Conservation (phyloP, 306 rosid genomes). For the Macrotyloma uniflorum region DNA sequence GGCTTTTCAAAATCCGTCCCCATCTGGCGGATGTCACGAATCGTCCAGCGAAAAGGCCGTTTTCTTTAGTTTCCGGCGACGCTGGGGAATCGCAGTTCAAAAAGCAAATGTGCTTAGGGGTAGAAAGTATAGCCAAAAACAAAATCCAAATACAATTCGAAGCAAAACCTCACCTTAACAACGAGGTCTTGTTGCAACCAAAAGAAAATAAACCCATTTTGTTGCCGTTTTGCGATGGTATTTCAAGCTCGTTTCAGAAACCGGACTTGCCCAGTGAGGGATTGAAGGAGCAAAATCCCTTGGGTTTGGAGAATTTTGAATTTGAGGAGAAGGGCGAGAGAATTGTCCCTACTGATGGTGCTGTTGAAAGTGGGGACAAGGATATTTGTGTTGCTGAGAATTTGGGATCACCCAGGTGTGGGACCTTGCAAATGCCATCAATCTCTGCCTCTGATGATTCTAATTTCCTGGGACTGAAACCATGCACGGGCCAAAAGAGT, state of each 20-base stretch:
- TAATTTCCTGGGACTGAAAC: conserved; percentile 52
- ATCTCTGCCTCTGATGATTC: conserved; percentile 48
- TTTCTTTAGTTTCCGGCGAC: conserved; percentile 53
- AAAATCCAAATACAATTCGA: conserved; percentile 31
- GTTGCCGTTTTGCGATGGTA: conserved; percentile 40
- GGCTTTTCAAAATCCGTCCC: conserved; percentile 48
- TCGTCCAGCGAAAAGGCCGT: conserved; percentile 52
- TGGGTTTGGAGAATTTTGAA: background rate
- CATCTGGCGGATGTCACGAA: conserved; percentile 69
- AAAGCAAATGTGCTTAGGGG: conserved; percentile 48
- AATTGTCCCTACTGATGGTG: conserved; percentile 26
- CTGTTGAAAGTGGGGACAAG: conserved; percentile 37
- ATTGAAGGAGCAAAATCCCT: conserved; percentile 20
- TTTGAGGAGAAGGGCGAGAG: conserved; percentile 31
- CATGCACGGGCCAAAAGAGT: conserved; percentile 57
- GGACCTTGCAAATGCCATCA: conserved; percentile 33
- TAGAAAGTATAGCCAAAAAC: conserved; percentile 35
- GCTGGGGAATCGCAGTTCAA: conserved; percentile 33
- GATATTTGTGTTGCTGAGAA: conserved; percentile 27
- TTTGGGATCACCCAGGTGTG: conserved; percentile 33
- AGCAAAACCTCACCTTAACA: background rate
- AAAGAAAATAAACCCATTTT: conserved; percentile 40
- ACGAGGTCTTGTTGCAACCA: conserved; percentile 4
- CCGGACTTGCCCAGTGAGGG: background rate
- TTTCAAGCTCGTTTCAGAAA: conserved; percentile 27